Conservation (phyloP, 2,329 filamentous ascomycete species). For the Herpomyces periplanetae region DNA sequence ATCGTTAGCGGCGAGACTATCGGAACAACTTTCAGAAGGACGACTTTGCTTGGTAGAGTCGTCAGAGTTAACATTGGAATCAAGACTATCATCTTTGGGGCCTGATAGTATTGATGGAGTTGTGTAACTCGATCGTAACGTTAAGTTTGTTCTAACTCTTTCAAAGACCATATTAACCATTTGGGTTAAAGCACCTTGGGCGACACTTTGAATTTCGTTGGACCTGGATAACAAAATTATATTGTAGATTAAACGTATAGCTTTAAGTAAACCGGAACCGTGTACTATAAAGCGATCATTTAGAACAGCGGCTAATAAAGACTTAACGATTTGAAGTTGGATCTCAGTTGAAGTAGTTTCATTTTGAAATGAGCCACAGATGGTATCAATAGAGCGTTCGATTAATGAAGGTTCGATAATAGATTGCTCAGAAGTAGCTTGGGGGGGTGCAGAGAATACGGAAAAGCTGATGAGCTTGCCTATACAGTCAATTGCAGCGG, state of each 20-base stretch:
- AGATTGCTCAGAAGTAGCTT: constrained; percentile 8
- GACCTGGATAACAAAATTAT: constrained; percentile 85
- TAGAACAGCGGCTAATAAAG: constrained; percentile 60
- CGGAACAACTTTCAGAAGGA: too few relatives aligned
- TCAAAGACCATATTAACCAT: constrained; percentile 98
- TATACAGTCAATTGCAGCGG: constrained; percentile 76
- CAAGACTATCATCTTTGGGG: too few relatives aligned
- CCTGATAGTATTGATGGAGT: constrained; percentile 9
- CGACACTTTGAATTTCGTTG: constrained; percentile 76
- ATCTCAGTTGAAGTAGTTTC: constrained; percentile 70
- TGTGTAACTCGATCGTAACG: constrained; percentile 8
- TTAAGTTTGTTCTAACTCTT: constrained; percentile 29
- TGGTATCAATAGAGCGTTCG: constrained; percentile 87
- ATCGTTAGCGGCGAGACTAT: too few relatives aligned
- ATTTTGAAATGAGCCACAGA: constrained; percentile 95
- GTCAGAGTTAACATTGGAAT: too few relatives aligned
- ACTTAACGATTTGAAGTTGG: constrained; percentile 93
- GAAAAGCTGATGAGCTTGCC: constrained; percentile 96
- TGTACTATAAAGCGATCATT: constrained; percentile 98
- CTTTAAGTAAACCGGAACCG: constrained; percentile 73
- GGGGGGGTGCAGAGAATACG: constrained; percentile 30
- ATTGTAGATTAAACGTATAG: constrained; percentile 91
- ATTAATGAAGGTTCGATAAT: constrained; percentile 27
- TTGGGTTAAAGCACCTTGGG: constrained; percentile 79
- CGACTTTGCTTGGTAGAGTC: too few relatives aligned